These are phyloP conservation scores for Dissophora globulifera DNA, from an alignment of 192 early-diverging fungal species.

Conservation along the genomic window DNA sequence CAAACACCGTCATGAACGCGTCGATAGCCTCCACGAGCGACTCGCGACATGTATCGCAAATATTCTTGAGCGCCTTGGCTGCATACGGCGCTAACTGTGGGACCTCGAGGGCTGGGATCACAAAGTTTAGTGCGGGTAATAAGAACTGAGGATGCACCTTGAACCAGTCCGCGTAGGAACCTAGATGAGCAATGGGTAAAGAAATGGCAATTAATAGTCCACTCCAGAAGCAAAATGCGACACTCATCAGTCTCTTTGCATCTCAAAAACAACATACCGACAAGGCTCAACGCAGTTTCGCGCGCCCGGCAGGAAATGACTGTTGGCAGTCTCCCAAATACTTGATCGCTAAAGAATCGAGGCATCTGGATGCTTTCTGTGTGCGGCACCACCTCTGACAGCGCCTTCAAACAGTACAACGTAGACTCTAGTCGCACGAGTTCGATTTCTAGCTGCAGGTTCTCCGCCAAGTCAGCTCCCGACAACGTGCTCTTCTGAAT, in stretches of 20 bases:
- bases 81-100: constrained; percentile 67
- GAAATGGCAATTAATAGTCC: too few species aligned
- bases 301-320: constrained; percentile 53
- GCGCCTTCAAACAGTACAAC: constrained; percentile 70
- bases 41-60: constrained; percentile 78
- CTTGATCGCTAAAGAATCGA: constrained; percentile 67
- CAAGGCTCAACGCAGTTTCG: constrained; percentile 56
- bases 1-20: constrained; percentile 68
- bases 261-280: constrained; percentile 49
- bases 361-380: constrained; percentile 63
- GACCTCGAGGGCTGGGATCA: constrained; percentile 68
- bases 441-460: constrained; percentile 13
- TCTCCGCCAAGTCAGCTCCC: constrained; percentile 27
- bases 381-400: constrained; percentile 72
- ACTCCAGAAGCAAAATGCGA: too few species aligned
- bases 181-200: constrained; percentile 40
- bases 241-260: background rate
- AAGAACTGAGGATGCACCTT: constrained; percentile 70
- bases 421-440: constrained; percentile 64
- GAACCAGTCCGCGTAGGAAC: constrained; percentile 77
- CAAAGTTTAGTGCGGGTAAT: constrained; percentile 66
- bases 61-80: constrained; percentile 70
- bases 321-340: constrained; percentile 61
- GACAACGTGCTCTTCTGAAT: constrained; percentile 29
- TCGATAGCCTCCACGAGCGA: constrained; percentile 68